Evolutionary conservation across 2,329 filamentous ascomycete genomes (phyloP), one percentile per base, ranked within the genome.

Genomic region (Periconia sp.): DNA sequence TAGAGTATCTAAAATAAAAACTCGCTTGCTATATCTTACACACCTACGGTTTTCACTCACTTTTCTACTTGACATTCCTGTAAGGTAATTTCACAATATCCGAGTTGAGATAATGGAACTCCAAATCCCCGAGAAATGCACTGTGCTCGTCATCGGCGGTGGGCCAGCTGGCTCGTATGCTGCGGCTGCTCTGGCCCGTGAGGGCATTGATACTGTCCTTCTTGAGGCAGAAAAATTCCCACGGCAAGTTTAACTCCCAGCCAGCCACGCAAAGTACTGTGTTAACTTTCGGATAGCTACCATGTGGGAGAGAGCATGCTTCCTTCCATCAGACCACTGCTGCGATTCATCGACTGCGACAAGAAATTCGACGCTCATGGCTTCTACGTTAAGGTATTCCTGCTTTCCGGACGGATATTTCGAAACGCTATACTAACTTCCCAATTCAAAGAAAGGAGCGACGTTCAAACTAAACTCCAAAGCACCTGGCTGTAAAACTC

Each of bases 111-210:
- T 5, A 37, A 37, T 14, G 15, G 15, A 13, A 37, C 13, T 11
- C 33, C 6, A 37, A n/a, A 27, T 41, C 8, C 48, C 48, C 30
- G 19, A 50, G 30, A 43, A 50, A n/a, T 43, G 31, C 43, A 70
- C 66, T 2, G 77, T 79, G 0, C 66, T 79, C 2, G 74, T 80
- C 3, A 58, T 79, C 1, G 78, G 77, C 7, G 77, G 76, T 18
- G 78, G 78, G 1, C 78, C 78, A 3, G 76, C 61, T 0, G 77
- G 79, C 2, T 80, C 79, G 0, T 81, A 79, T 49, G 56, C 76
- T 1, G 76, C 79, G 5, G 55, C 72, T 0, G 72, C 61, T 0
- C 62, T 81, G 8, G 77, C 77, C 0, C 72, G 77, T 1, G 78
- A 81, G 55, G 77, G 76, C 1, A 60, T 81, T 14, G 74, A 79